phyloP scores from a whole-genome alignment of 148 eudicot genomes.

The Vaccinium macrocarpon region DNA sequence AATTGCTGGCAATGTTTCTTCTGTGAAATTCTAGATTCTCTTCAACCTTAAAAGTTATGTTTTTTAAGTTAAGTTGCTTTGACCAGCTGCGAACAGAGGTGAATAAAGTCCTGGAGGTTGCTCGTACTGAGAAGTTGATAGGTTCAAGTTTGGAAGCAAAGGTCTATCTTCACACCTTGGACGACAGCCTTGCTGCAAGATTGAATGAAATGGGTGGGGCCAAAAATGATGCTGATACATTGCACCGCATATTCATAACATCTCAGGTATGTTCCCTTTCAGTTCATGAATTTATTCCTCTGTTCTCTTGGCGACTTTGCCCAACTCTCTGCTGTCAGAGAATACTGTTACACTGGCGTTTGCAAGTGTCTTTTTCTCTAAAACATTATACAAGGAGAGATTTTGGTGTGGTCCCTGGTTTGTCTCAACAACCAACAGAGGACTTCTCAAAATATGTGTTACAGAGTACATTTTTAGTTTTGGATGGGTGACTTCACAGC shows the following conservation, averaged over 20 bases:
- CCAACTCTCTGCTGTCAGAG: background rate
- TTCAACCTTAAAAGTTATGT: background rate
- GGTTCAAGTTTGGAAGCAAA: constrained; percentile 97
- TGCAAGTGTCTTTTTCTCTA: background rate
- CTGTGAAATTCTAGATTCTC: background rate
- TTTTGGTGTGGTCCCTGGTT: background rate
- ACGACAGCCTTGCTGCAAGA: constrained; percentile 47
- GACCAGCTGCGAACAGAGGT: constrained; percentile 93
- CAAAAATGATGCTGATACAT: constrained; percentile 72
- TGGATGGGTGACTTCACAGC: background rate
- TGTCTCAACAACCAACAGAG: background rate
- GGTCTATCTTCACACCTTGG: constrained; percentile 73
- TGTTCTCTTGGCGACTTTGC: background rate
- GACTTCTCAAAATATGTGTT: background rate
- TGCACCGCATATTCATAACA: constrained; percentile 80
- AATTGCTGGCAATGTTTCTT: background rate
- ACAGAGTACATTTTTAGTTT: background rate
- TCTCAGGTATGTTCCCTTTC: constrained; percentile 64
- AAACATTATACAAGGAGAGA: background rate
- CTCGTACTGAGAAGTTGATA: constrained; percentile 76
- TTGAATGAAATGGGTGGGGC: constrained; percentile 56
- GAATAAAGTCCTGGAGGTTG: constrained; percentile 82
- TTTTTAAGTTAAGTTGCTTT: background rate
- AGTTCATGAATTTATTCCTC: background rate
- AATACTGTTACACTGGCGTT: background rate